Base-by-base conservation (phyloP, 2,329 filamentous ascomycete species). In the Verticillium nonalfalfae region DNA sequence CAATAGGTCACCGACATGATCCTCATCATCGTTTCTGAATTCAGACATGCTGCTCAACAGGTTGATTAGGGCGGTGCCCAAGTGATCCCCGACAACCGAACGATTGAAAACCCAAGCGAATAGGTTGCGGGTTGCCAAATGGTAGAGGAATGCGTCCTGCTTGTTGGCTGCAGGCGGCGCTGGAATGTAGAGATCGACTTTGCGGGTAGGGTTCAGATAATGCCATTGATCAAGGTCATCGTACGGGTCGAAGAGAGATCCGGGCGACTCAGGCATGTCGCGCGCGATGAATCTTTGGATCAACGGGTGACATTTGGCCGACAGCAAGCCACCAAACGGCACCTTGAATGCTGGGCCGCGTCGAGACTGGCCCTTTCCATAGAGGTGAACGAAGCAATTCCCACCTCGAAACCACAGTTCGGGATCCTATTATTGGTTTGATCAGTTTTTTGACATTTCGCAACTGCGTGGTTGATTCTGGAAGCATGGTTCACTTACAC, bases 41-140 rank as follows among this genome's bases (percentile, higher is more conserved):
- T 87, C 78, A 45, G 84, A 76, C 78, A 93, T 83, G 64, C 84
- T 85, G 62, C 85, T 81, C 66, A 90, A 76, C n/a, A 94, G 78
- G 31, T 80, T 79, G 14, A 89, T 81, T 10, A 93, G 74, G 0
- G 89, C 81, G 21, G 75, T 74, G 1, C 90, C 89, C 18, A 95
- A 80, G 59, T 84, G 81, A 39, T 81, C 76, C 6, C 90, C 90
- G 1, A 92, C 90, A 38, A 93, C 70, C 0, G 90, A 85, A 63
- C 83, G 83, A 3, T 83, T 78, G 61, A 85, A 82, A 1, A 90
- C 72, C 78, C 87, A 93, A 3, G 90, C 90, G 62, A 93, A 88
- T 67, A 92, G 85, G 69, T 94, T 94, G 14, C 90, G 83, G 3
- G 85, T 90, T 1, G 86, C 84, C 5, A 91, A 70, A 67, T 91